These are phyloP conservation scores for Diaporthe humulicola DNA, from an alignment of 2,329 filamentous ascomycete species.

Conservation along the genomic window DNA sequence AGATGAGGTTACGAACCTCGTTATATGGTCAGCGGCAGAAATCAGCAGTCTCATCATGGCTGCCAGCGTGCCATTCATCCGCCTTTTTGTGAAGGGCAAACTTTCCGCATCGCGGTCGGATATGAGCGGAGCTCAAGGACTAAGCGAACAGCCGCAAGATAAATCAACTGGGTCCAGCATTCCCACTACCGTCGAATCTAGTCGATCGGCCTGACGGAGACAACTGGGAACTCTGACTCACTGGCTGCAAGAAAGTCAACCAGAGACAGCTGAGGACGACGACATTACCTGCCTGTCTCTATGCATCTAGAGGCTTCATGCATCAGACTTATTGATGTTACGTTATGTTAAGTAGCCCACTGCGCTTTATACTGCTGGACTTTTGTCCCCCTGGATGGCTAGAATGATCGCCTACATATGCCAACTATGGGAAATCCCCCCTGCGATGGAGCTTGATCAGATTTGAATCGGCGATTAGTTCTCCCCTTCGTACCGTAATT, in stretches of 20 bases:
- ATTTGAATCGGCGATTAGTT: too few relatives aligned
- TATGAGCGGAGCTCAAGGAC: background rate
- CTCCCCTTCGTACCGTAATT: background rate
- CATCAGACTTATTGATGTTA: background rate
- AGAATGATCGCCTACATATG: background rate
- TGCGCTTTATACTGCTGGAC: background rate
- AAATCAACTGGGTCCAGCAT: background rate
- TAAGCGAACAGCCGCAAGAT: background rate
- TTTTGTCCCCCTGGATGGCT: background rate
- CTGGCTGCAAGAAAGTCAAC: background rate
- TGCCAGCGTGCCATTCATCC: constrained; percentile 18
- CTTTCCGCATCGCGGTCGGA: background rate
- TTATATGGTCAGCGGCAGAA: constrained; percentile 2
- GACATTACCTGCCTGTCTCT: background rate
- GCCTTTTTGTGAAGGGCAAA: constrained; percentile 1
- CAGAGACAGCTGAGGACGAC: too few relatives aligned
- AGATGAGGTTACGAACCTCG: background rate
- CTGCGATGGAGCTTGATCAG: background rate
- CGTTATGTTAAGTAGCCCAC: background rate
- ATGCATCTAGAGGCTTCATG: background rate
- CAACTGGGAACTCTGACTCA: background rate
- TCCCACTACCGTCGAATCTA: background rate
- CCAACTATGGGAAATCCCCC: background rate
- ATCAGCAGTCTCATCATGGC: background rate
- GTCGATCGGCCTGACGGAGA: background rate